A percentile compares a stretch with the other conserved stretches of the same genome.
These are phyloP conservation scores for Blastocladiella emersonii DNA, from an alignment of 371 early-diverging fungal genomes.

Conservation along the genomic window DNA sequence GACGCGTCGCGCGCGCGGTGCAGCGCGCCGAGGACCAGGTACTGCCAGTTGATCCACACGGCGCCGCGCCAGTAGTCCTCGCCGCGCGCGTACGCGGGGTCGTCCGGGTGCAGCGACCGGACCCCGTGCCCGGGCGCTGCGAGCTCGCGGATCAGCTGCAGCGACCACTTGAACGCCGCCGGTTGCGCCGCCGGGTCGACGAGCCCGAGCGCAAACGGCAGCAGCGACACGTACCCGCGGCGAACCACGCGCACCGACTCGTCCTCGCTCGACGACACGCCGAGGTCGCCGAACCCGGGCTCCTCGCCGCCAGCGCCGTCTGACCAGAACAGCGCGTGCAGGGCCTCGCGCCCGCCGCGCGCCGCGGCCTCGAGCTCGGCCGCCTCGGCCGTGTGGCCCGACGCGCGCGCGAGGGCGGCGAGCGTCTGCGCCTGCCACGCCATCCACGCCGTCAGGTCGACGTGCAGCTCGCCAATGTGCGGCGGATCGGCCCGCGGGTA, in stretches of 20 bases:
- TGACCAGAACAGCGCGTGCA: neutral
- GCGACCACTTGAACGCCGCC: slow-evolving; percentile 51
- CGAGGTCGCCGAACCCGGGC: neutral
- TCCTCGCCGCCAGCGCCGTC: no score
- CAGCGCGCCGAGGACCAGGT: slow-evolving; percentile 59
- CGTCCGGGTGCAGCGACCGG: slow-evolving; percentile 60
- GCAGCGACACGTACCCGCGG: slow-evolving; percentile 70
- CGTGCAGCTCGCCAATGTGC: slow-evolving; percentile 67
- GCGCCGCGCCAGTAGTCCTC: slow-evolving; percentile 95
- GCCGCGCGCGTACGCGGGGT: slow-evolving; percentile 55
- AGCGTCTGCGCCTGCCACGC: slow-evolving; percentile 60
- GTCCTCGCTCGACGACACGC: slow-evolving; percentile 10
- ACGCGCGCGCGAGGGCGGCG: slow-evolving; percentile 40
- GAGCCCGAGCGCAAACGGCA: slow-evolving; percentile 67
- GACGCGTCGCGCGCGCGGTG: slow-evolving; percentile 58
- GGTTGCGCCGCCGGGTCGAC: slow-evolving; percentile 53
- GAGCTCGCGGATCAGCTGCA: slow-evolving; percentile 52
- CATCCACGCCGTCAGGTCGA: slow-evolving; percentile 84
- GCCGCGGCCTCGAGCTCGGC: neutral
- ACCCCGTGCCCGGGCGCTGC: slow-evolving; percentile 67
- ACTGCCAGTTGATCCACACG: slow-evolving; percentile 90
- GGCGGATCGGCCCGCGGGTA: slow-evolving; percentile 75
- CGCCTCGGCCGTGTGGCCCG: slow-evolving; percentile 18
- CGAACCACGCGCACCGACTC: slow-evolving; percentile 56
- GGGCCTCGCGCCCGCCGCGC: no score